A percentile compares a stretch with the other conserved stretches of the same genome.
Evolutionary conservation across 345 rosid genomes (phyloP).

Genomic region (Theobroma cacao): DNA sequence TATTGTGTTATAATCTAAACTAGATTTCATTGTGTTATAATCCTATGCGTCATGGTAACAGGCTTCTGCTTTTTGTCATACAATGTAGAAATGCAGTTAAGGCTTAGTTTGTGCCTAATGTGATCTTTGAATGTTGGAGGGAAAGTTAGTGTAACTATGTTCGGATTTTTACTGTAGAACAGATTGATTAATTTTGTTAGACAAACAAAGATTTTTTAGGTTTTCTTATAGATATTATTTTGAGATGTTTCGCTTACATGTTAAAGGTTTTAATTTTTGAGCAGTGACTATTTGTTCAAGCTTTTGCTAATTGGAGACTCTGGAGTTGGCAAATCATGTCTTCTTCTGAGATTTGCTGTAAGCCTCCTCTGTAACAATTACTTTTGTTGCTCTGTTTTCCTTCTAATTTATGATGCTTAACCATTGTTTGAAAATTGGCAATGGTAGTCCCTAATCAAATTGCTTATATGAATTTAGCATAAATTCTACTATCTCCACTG

Average conservation of each 20-base stretch:
- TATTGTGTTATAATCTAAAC: background rate
- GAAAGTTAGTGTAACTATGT: background rate
- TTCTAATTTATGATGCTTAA: background rate
- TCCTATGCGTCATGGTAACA: background rate
- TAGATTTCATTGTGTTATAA: background rate
- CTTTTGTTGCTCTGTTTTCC: background rate
- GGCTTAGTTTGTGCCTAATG: background rate
- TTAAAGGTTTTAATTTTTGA: background rate
- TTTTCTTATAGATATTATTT: background rate
- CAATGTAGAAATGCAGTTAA: background rate
- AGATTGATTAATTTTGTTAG: background rate
- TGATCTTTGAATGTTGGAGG: background rate
- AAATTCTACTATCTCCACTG: background rate
- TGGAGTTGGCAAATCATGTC: constrained; percentile 40
- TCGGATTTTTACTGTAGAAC: background rate
- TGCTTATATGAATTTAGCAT: background rate
- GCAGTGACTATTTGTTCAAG: constrained; percentile 39
- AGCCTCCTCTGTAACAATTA: background rate
- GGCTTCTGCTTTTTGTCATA: background rate
- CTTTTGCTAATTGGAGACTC: constrained; percentile 40
- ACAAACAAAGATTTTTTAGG: background rate
- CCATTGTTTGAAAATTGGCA: background rate
- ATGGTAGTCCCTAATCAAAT: background rate
- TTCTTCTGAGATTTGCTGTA: constrained; percentile 40
- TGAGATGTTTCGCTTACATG: background rate